These are phyloP conservation scores for Hypoxylon sp. DNA, from an alignment of 2,329 filamentous ascomycete genomes.

Conservation along the genomic window DNA sequence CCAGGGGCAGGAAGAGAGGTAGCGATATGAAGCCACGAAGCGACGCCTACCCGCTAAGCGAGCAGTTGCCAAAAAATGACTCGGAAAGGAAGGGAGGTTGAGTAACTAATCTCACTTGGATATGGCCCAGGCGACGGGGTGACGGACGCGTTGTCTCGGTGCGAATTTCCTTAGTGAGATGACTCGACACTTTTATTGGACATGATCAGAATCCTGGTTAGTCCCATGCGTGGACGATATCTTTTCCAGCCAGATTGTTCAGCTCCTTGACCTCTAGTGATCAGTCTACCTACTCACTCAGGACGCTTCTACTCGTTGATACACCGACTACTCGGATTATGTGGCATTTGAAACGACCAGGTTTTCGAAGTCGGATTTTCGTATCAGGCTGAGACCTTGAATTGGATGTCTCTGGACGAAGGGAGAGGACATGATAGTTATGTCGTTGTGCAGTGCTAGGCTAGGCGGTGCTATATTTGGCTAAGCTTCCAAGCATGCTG, in stretches of 20 bases:
- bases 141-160: slow-evolving; percentile 29
- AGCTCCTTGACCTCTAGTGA: slow-evolving; percentile 6
- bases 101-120: slow-evolving; percentile 49
- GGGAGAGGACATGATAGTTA: slow-evolving; percentile 21
- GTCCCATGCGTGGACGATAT: slow-evolving; percentile 39
- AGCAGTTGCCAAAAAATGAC: slow-evolving; percentile 69
- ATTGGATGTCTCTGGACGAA: slow-evolving; percentile 22
- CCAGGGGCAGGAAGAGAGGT: slow-evolving; percentile 65
- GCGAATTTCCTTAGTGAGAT: slow-evolving; percentile 42
- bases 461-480: slow-evolving; percentile 32
- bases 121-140: slow-evolving; percentile 39
- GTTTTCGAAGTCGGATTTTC: slow-evolving; percentile 16
- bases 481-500: slow-evolving; percentile 29
- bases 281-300: slow-evolving; percentile 19
- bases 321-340: slow-evolving; percentile 8
- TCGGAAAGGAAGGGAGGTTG: slow-evolving; percentile 74
- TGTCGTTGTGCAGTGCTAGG: slow-evolving; percentile 20
- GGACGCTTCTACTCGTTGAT: slow-evolving; percentile 15
- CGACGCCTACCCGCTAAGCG: slow-evolving; percentile 59
- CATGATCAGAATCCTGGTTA: slow-evolving; percentile 45
- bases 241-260: slow-evolving; percentile 29
- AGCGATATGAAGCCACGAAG: slow-evolving; percentile 61
- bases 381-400: slow-evolving; percentile 16
- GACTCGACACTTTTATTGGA: slow-evolving; percentile 43
- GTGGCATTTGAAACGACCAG: slow-evolving; percentile 16